Base-by-base conservation (phyloP, 306 rosid genomes). In the Pyrus communis region DNA sequence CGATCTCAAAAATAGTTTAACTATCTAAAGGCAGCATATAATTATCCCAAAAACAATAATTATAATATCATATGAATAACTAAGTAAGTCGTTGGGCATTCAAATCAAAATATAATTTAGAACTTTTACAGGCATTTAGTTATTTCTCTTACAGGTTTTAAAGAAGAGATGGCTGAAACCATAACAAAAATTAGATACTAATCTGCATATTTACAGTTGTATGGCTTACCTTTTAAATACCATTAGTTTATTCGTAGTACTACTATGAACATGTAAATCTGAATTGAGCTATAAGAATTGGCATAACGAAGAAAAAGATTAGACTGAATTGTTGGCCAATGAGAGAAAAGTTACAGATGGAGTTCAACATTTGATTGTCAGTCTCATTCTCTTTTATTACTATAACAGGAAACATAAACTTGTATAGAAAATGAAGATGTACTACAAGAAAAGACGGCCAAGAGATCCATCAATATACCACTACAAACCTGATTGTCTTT, bases 401-500 rank as follows among this genome's bases (percentile, higher is more conserved):
- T 60, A 19, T 57, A 9, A n/a, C 13, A 27, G 19, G 38, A 64
- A 64, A 64, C 22, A 30, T 15, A 64, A 64, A 61, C 67, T 27
- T 61, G 19, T 14, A 23, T 3, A 31, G 15, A 64, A 64, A 64
- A 17, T 17, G 13, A 31, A 8, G 43, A 64, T 64, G 69, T 64
- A 35, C 64, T 12, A 49, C 27, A 30, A 54, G 28, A 17, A 52
- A 71, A 52, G 38, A 49, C 22, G 52, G 40, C 60, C 51, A 42
- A 77, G 63, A 82, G 54, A 51, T 70, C 67, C 64, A 55, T 27
- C 17, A 27, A 31, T 30, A 9, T 64, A 64, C 69, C 69, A 30
- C 18, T 60, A 61, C 59, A 25, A 54, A 91, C 98, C 98, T 90
- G 88, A 75, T 62, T 58, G 62, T 92, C 96, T 40, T 86, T 79